These are phyloP conservation scores for Cystobasidium onofrii DNA, from an alignment of 768 basidiomycete species.

Conservation along the genomic window DNA sequence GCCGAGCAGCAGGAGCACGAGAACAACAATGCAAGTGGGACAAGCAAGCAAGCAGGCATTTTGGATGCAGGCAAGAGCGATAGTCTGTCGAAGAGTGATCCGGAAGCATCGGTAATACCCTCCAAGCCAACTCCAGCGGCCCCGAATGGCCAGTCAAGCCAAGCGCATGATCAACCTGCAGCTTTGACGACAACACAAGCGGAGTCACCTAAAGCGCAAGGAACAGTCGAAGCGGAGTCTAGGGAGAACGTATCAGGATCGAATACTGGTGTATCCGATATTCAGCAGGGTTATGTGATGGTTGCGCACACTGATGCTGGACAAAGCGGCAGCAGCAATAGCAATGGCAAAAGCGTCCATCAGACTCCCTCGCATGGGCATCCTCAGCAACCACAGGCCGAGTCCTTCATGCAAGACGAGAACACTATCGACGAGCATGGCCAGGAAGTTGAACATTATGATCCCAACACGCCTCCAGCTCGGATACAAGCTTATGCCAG, in stretches of 20 bases:
- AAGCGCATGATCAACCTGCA: neutral
- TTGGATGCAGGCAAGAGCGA: neutral
- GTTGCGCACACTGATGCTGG: conserved; percentile 6
- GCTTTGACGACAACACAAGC: neutral
- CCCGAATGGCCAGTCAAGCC: neutral
- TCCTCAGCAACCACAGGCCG: neutral
- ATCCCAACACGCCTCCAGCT: conserved; percentile 1
- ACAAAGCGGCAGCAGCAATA: neutral
- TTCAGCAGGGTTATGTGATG: neutral
- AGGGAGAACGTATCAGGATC: neutral
- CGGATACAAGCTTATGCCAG: conserved; percentile 83
- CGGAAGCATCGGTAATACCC: neutral
- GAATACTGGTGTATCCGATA: neutral
- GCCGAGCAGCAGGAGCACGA: neutral
- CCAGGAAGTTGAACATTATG: conserved; percentile 4
- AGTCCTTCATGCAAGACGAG: neutral
- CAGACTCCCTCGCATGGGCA: neutral
- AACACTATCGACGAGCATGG: neutral
- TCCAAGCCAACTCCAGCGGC: neutral
- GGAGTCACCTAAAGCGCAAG: neutral
- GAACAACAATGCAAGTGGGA: neutral
- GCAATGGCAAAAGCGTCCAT: neutral
- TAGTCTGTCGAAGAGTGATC: neutral
- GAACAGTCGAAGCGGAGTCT: neutral
- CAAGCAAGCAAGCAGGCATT: neutral